Percentiles rank a stretch among this genome's conserved stretches.
Conservation (phyloP, 306 rosid genomes). For the Sesbania bispinosa region DNA sequence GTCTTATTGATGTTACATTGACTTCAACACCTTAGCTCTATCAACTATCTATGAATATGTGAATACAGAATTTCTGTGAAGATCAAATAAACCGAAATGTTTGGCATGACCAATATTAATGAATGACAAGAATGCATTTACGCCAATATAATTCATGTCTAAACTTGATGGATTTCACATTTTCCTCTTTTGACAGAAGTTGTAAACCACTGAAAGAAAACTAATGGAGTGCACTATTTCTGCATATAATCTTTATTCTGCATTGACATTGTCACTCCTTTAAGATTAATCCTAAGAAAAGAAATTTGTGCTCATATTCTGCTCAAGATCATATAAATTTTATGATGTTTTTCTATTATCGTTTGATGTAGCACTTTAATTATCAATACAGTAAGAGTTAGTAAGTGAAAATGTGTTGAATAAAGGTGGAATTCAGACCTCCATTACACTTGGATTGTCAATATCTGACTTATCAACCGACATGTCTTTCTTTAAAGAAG, state of each 20-base stretch:
- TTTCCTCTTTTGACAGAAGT: not conserved
- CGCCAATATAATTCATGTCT: not conserved
- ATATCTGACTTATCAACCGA: constrained; percentile 50
- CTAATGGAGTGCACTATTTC: not conserved
- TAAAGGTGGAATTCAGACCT: constrained; percentile 41
- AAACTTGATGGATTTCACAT: not conserved
- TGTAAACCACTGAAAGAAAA: constrained; percentile 1
- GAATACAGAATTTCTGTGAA: constrained; percentile 1
- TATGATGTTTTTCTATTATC: constrained; percentile 9
- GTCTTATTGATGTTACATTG: constrained; percentile 8
- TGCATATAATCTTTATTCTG: not conserved
- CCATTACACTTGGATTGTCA: constrained; percentile 38
- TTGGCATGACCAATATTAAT: not conserved
- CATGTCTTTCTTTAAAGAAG: constrained; percentile 53
- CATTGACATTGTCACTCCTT: not conserved
- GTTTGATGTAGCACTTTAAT: not conserved
- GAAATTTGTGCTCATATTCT: not conserved
- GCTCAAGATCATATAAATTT: not conserved
- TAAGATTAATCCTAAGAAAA: not conserved
- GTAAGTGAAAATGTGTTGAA: not conserved
- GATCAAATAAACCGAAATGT: not conserved
- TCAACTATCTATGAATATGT: not conserved
- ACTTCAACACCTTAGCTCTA: constrained; percentile 7
- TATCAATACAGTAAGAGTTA: not conserved
- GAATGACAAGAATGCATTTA: not conserved